Conservation (phyloP, 306 rosid species). For the Astragalus glycyphyllos region DNA sequence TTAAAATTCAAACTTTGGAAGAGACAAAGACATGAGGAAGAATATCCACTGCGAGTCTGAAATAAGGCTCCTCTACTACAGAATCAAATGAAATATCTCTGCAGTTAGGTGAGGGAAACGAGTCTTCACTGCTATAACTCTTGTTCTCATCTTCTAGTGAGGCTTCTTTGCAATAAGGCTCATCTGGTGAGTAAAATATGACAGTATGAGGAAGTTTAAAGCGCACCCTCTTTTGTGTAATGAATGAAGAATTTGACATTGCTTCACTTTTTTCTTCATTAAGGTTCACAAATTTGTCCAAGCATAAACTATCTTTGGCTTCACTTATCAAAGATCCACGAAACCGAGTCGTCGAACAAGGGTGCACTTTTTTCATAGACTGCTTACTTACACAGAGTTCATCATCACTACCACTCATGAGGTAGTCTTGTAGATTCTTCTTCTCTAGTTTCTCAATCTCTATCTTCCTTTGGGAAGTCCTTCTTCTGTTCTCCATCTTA, state of each 20-base stretch:
- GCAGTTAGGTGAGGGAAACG: conserved; percentile 30
- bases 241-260: conserved; percentile 15
- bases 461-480: background rate
- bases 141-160: conserved; percentile 2
- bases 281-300: conserved; percentile 39
- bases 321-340: conserved; percentile 30
- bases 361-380: conserved; percentile 46
- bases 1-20: conserved; percentile 37
- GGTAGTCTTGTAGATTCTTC: background rate
- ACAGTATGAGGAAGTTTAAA: conserved; percentile 49
- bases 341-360: conserved; percentile 27
- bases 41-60: conserved; percentile 48
- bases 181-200: conserved; percentile 37
- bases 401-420: background rate
- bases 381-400: background rate
- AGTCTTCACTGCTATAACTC: conserved; percentile 7
- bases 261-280: conserved; percentile 23
- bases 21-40: conserved; percentile 49
- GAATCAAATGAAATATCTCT: conserved; percentile 28
- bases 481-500: background rate
- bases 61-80: conserved; percentile 14
- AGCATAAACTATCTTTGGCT: conserved; percentile 46
- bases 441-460: conserved; percentile 7
- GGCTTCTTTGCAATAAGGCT: conserved; percentile 3
- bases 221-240: conserved; percentile 36